Evolutionary conservation across 352 stramenopile species (phyloP).

Genomic region (Phytopythium mirpurense): DNA sequence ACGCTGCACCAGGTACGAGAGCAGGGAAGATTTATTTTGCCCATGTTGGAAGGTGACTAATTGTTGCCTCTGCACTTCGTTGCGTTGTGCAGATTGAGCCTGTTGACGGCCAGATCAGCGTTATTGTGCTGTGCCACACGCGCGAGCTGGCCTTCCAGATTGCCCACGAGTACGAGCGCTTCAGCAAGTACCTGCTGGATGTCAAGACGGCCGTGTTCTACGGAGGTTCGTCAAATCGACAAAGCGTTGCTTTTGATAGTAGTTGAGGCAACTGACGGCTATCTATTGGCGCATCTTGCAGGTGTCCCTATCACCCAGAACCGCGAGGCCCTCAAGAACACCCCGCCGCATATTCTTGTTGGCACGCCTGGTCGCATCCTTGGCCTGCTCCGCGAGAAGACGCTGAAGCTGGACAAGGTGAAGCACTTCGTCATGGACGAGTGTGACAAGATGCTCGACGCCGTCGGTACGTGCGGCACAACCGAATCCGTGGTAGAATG

Average conservation of each 20-base stretch:
- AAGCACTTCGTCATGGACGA: conserved; percentile 99
- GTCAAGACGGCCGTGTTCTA: conserved; percentile 98
- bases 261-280: conserved; percentile 9
- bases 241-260: background rate
- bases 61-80: background rate
- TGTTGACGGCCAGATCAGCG: conserved; percentile 90
- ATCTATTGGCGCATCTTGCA: conserved; percentile 13
- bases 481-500: too few species aligned
- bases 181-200: conserved; percentile 97
- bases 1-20: conserved; percentile 96
- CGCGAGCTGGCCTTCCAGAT: conserved; percentile 99
- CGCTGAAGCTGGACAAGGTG: conserved; percentile 97
- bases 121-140: conserved; percentile 99
- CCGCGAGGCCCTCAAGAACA: conserved; percentile 96
- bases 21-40: background rate
- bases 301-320: conserved; percentile 94
- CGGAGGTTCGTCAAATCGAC: conserved; percentile 45
- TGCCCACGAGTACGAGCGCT: conserved; percentile 98
- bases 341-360: conserved; percentile 95
- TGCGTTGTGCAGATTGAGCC: conserved; percentile 68
- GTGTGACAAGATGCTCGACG: conserved; percentile 99
- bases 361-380: conserved; percentile 96
- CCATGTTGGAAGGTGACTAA: conserved; percentile 5
- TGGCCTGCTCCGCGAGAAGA: conserved; percentile 91
- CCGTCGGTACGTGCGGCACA: conserved; percentile 69